These are phyloP conservation scores for Fomitopsis pulvina DNA, from an alignment of 768 basidiomycete genomes.

Conservation along the genomic window DNA sequence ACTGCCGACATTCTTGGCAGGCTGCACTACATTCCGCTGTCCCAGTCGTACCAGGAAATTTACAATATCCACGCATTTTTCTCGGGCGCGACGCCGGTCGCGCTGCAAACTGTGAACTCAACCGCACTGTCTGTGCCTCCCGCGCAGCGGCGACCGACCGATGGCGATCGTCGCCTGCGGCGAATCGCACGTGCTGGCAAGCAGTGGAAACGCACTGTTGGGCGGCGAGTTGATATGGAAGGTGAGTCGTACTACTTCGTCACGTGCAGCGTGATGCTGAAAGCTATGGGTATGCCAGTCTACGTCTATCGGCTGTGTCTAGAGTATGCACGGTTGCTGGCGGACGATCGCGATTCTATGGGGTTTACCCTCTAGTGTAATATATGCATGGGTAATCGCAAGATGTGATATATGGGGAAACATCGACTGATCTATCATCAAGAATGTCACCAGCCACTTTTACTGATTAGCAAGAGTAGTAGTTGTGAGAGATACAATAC, in stretches of 20 bases:
- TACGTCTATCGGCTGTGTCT: constrained; percentile 85
- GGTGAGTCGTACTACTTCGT: constrained; percentile 39
- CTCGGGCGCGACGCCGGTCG: constrained; percentile 68
- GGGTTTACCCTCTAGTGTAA: constrained; percentile 21
- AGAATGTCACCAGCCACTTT: no score
- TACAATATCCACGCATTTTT: constrained; percentile 94
- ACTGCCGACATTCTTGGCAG: constrained; percentile 29
- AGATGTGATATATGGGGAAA: background rate
- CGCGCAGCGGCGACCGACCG: constrained; percentile 31
- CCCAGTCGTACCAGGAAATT: constrained; percentile 80
- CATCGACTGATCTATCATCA: no score
- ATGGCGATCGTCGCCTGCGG: constrained; percentile 67
- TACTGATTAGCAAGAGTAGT: no score
- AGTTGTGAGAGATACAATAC: no score
- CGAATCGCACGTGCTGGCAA: constrained; percentile 91
- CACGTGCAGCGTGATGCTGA: background rate
- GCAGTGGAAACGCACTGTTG: constrained; percentile 83
- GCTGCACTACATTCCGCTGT: constrained; percentile 94
- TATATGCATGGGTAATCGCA: background rate
- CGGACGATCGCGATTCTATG: constrained; percentile 81
- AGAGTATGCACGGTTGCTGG: constrained; percentile 82
- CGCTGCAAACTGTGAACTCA: constrained; percentile 47
- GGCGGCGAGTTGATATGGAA: constrained; percentile 87
- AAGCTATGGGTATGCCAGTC: constrained; percentile 35
- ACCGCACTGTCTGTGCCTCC: constrained; percentile 30